Evolutionary conservation across 176 grass and related monocot genomes (phyloP).

Genomic region (Guadua angustifolia): DNA sequence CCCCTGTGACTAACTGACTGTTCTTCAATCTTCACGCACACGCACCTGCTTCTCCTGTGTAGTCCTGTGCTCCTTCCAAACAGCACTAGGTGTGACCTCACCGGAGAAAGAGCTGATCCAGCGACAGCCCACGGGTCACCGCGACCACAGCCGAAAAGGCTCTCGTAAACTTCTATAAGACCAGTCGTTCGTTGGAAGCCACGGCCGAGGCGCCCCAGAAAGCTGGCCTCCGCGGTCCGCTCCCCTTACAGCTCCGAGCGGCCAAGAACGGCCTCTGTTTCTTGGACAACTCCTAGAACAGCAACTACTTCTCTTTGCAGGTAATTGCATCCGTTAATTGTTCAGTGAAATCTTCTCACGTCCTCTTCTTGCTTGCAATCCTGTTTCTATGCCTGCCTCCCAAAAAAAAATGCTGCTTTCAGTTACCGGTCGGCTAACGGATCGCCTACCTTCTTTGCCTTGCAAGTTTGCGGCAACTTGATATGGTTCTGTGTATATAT

Average conservation of each 20-base stretch:
- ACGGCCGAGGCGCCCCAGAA: slow-evolving; percentile 41
- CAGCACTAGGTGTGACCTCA: slow-evolving; percentile 22
- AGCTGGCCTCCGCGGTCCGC: slow-evolving; percentile 39
- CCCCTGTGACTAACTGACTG: too few relatives aligned
- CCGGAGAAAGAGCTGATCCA: slow-evolving; percentile 40
- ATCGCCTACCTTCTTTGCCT: slow-evolving; percentile 6
- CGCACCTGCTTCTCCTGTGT: too few relatives aligned
- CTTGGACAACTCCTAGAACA: background rate
- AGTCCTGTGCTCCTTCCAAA: too few relatives aligned
- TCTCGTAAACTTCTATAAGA: slow-evolving; percentile 24
- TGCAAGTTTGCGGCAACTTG: background rate
- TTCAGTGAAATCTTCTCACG: background rate
- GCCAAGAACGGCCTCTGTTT: slow-evolving; percentile 15
- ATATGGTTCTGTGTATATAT: background rate
- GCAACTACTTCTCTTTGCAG: background rate
- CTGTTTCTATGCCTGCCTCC: background rate
- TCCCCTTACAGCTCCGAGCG: background rate
- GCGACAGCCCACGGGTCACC: background rate
- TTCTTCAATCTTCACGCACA: too few relatives aligned
- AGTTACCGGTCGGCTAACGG: background rate
- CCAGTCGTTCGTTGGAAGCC: background rate
- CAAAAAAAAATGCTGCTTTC: background rate
- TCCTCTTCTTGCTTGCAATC: background rate
- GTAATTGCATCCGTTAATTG: background rate
- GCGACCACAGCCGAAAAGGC: slow-evolving; percentile 6